Base-by-base conservation (phyloP, 208 protist species). In the Leishmania major region DNA sequence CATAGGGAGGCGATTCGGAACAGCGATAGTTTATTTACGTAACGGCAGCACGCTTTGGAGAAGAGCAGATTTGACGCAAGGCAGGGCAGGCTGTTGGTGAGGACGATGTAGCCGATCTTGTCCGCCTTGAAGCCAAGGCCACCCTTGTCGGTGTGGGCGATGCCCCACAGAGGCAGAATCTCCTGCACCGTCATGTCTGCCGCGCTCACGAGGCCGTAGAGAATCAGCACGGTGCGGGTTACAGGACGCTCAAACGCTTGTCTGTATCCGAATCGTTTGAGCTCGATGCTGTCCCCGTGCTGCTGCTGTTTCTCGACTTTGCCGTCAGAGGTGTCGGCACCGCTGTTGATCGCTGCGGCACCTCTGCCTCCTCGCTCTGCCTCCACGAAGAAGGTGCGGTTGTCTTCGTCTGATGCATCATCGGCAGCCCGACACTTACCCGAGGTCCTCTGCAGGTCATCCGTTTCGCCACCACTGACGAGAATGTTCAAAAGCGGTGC, bases 121-220 rank as follows among this genome's bases (percentile, higher is more conserved):
- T 85, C 62, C 1, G 87, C 81, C 0, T 57, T 59, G 67, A 92
- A 84, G 35, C 77, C 81, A 19, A 94, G 81, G 2, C 92, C 90
- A 47, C 92, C 92, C 13, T 79, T 82, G 28, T 77, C 64, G 19
- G 80, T 37, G 1, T 83, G 78, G 37, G 92, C 92, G 69, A 92
- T 93, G 22, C 82, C 77, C 90, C 90, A 94, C 55, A 95, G 82
- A 37, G 90, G 85, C 40, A 94, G 57, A 59, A 88, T 83, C 60
- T 94, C 89, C 35, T 69, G 43, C 69, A 88, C 83, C 3, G 75
- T 74, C 76, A 93, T 88, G 75, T 94, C 90, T 0, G 82, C 83
- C 5, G 71, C 87, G 37, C 62, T 77, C 15, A 96, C 51, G 5
- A 93, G 43, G 90, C 93, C 93, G 81, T 94, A 94, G 31, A 90